Percentiles rank a stretch among this genome's conserved stretches.
Evolutionary conservation across 305 asterid genomes (phyloP).

Genomic region (Fraxinus angustifolia): DNA sequence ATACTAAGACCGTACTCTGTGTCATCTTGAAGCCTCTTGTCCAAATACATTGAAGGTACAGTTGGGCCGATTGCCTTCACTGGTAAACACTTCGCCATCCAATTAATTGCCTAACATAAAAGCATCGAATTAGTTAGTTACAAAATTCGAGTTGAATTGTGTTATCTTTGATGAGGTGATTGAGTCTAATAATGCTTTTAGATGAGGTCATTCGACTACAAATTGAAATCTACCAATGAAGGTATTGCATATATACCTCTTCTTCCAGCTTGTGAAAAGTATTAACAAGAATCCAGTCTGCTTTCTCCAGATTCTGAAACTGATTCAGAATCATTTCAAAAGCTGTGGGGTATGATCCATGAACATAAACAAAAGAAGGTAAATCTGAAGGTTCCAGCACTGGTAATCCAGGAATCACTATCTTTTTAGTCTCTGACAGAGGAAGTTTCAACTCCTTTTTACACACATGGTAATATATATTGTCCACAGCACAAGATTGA

Average conservation of each 20-base stretch:
- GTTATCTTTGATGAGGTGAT: neutral
- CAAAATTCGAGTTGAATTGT: neutral
- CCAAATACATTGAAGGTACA: conserved; percentile 43
- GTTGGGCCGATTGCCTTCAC: conserved; percentile 42
- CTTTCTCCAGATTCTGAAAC: conserved; percentile 25
- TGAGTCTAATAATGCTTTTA: neutral
- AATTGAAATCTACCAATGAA: neutral
- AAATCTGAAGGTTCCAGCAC: conserved; percentile 12
- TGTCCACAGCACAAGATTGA: conserved; percentile 17
- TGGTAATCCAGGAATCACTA: conserved; percentile 23
- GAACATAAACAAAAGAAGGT: conserved; percentile 31
- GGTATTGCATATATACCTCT: conserved; percentile 22
- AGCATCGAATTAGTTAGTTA: neutral
- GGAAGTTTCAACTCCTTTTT: conserved; percentile 20
- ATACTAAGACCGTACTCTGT: conserved; percentile 35
- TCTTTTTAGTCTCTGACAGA: neutral
- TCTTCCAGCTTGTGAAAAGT: conserved; percentile 32
- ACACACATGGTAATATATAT: conserved; percentile 10
- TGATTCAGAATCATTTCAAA: conserved; percentile 18
- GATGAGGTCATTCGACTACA: neutral
- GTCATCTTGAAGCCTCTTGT: conserved; percentile 35
- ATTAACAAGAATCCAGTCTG: conserved; percentile 31
- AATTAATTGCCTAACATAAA: conserved; percentile 26
- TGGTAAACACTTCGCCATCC: conserved; percentile 22
- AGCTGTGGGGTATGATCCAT: conserved; percentile 2